Base-by-base conservation (phyloP, 2,329 filamentous ascomycete species). In the Calonectria crousiana region DNA sequence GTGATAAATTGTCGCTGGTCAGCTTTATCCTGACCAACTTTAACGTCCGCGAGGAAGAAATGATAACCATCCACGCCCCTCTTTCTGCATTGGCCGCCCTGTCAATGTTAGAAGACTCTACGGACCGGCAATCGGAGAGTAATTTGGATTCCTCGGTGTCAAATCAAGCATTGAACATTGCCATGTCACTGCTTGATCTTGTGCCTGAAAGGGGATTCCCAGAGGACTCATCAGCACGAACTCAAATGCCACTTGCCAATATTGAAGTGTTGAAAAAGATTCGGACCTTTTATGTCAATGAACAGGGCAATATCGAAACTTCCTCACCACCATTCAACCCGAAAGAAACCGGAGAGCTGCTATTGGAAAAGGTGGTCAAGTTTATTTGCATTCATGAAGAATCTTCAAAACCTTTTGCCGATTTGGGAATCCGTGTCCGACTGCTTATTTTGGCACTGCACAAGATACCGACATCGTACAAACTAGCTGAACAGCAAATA, bases 11-110 rank as follows among this genome's bases (percentile, higher is more conserved):
- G 69, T 90, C 91, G 26, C 88, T 98, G 52, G 92, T 96, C 69
- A 91, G 90, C 75, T 99, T 98, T 84, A 93, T 98, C 69, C 86
- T 98, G 76, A 86, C 90, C 6, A 93, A 96, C 78, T 99, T 99
- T 88, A 98, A 98, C 83, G 91, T 98, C 65, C 92, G 93, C 68
- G 97, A 99, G 84, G 97, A 98, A 83, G 97, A 99, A 82, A 98
- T 99, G 96, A 85, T 98, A 20, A 91, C 94, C 2, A 87, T 95
- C 28, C 96, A 98, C 84, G 94, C 96, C 36, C 96, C 96, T 41
- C 85, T 97, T 34, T 90, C 94, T 68, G 84, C 84, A 49, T 70
- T 86, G 36, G 83, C 84, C 5, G 89, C 92, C 3, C 84, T 97
- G n/a, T 91, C 92, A 4, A 93, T 91, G 91, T 85, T 93, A 52